phyloP scores from a whole-genome alignment of 495 filamentous ascomycete species.

The Usnea hakonensis region DNA sequence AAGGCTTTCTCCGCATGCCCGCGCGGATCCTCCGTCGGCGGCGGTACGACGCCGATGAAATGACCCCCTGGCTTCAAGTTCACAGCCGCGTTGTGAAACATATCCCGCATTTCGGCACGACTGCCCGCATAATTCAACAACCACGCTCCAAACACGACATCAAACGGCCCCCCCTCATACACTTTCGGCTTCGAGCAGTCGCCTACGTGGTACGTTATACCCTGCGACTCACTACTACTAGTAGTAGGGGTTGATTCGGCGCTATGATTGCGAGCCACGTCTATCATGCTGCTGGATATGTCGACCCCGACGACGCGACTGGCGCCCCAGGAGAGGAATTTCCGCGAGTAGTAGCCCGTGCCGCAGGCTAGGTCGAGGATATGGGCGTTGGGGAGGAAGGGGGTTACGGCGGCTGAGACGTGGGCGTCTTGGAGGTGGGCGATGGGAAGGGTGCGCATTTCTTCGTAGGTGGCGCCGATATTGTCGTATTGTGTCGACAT shows the following conservation, averaged over 20 bases:
- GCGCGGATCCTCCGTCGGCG: constrained; percentile 19
- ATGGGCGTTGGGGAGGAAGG: constrained; percentile 18
- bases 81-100: constrained; percentile 30
- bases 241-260: no score
- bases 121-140: constrained; percentile 34
- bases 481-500: constrained; percentile 24
- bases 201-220: constrained; percentile 17
- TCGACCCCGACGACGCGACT: constrained; percentile 30
- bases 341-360: constrained; percentile 22
- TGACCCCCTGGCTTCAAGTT: constrained; percentile 30
- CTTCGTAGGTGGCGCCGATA: constrained; percentile 20
- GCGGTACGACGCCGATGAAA: constrained; percentile 31
- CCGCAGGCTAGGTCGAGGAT: constrained; percentile 33
- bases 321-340: constrained; percentile 25
- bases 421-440: constrained; percentile 19
- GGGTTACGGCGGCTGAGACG: constrained; percentile 15
- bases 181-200: constrained; percentile 21
- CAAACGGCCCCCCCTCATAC: constrained; percentile 30
- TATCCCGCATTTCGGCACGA: constrained; percentile 22
- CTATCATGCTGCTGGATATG: constrained; percentile 30
- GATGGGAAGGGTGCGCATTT: constrained; percentile 14
- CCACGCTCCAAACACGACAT: constrained; percentile 34
- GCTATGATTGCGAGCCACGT: constrained; percentile 14
- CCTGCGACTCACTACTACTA: no score
- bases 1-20: neutral